Evolutionary conservation across 2,329 filamentous ascomycete species (phyloP).

Genomic region (Cladosporium sp.): DNA sequence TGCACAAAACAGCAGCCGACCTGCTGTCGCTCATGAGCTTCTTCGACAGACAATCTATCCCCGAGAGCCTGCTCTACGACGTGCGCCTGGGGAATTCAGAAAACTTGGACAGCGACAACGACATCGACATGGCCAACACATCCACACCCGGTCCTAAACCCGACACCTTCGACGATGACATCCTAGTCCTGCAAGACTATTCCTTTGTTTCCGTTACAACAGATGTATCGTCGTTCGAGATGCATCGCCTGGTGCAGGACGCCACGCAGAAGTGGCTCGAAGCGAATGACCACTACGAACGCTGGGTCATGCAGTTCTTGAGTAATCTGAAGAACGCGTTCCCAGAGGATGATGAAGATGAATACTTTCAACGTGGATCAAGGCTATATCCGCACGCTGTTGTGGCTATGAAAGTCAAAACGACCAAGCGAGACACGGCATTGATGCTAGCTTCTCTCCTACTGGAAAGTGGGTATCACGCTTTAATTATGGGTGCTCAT

Average conservation of each 20-base stretch:
- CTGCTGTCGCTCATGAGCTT: constrained; percentile 46
- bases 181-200: constrained; percentile 33
- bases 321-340: neutral
- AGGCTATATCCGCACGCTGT: too few relatives aligned
- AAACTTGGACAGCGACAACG: neutral
- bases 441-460: too few relatives aligned
- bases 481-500: too few relatives aligned
- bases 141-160: neutral
- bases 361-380: too few relatives aligned
- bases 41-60: constrained; percentile 33
- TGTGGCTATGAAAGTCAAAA: too few relatives aligned
- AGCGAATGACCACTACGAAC: constrained; percentile 18
- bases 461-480: too few relatives aligned
- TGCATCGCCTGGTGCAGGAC: constrained; percentile 41
- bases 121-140: too few relatives aligned
- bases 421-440: too few relatives aligned
- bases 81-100: neutral
- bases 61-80: constrained; percentile 5
- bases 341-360: too few relatives aligned
- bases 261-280: constrained; percentile 34
- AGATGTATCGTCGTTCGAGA: constrained; percentile 30
- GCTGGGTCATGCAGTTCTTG: constrained; percentile 23
- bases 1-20: constrained; percentile 32
- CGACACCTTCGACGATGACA: constrained; percentile 26
- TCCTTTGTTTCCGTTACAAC: constrained; percentile 30